Evolutionary conservation across 306 rosid genomes (phyloP).

Genomic region (Castanospermum australe): DNA sequence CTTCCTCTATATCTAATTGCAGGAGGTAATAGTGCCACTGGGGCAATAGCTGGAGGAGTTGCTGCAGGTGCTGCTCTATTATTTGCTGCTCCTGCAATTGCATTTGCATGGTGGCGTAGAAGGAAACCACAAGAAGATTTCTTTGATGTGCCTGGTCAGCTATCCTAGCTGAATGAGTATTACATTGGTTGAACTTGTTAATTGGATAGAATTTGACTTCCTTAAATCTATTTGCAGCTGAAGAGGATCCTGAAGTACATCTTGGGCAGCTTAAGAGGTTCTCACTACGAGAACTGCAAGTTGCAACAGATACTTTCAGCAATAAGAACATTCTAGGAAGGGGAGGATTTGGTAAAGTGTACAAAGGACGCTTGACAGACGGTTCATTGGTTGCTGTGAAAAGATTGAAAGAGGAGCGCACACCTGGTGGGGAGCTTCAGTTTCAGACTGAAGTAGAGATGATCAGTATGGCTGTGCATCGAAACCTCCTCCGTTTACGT

Average conservation of each 20-base stretch:
- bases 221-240: slow-evolving; percentile 46
- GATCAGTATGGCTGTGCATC: slow-evolving; percentile 86
- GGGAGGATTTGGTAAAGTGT: slow-evolving; percentile 83
- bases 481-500: slow-evolving; percentile 69
- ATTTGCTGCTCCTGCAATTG: slow-evolving; percentile 82
- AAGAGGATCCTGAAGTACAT: slow-evolving; percentile 89
- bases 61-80: slow-evolving; percentile 48
- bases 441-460: slow-evolving; percentile 87
- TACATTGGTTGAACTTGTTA: neutral
- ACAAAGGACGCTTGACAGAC: slow-evolving; percentile 76
- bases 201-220: slow-evolving; percentile 5
- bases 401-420: slow-evolving; percentile 77
- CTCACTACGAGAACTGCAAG: slow-evolving; percentile 74
- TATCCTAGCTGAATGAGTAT: neutral
- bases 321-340: slow-evolving; percentile 82
- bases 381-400: slow-evolving; percentile 79
- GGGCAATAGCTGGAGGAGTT: slow-evolving; percentile 65
- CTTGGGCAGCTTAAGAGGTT: slow-evolving; percentile 83
- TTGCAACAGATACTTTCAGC: slow-evolving; percentile 76
- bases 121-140: slow-evolving; percentile 74
- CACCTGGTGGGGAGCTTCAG: slow-evolving; percentile 87
- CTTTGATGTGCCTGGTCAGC: slow-evolving; percentile 79
- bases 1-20: slow-evolving; percentile 9
- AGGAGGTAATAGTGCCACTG: slow-evolving; percentile 74
- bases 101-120: slow-evolving; percentile 83